Base-by-base conservation (phyloP, 2,329 filamentous ascomycete genomes). In the Verticillium zaregamsianum region DNA sequence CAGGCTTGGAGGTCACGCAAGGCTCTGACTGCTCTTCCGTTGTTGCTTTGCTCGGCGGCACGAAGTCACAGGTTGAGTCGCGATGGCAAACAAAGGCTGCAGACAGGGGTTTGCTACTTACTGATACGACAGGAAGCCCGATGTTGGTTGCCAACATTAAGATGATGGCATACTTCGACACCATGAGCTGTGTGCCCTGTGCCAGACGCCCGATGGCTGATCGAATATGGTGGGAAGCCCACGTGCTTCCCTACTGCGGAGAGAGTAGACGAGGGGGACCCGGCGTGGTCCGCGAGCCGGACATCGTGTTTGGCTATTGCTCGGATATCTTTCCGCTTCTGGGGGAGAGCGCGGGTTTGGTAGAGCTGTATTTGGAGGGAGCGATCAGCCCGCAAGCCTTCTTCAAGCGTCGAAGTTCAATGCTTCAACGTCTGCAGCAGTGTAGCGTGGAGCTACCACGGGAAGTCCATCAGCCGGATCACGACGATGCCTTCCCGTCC, bases 81-180 rank as follows among this genome's bases (percentile, higher is more conserved):
- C 31, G 57, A n/a, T 17, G 4, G 14, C 20, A 20, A 15, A 35
- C 35, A 15, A 39, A 23, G 56, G 15, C 17, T 28, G 4, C 20
- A 7, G 35, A 15, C 11, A 7, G n/a, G n/a, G 12, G 2, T 20
- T 12, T 23, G 28, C 12, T 25, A 15, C 15, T 8, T 5, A 33
- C 25, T 14, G 17, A 15, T 3, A 28, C 35, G 33, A 31, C 3
- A 28, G 37, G 9, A 62, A 64, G 54, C 37, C 15, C 37, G 14
- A 40, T 40, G 14, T 17, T 40, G 37, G 15, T 20, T 40, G 15
- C 37, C 37, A 40, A 40, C 17, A 33, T 61, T 6, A 62, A 59
- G 17, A 60, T 64, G 55, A 55, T 62, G 55, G 63, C 63, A n/a
- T 62, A 62, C 23, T 59, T 62, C 40, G 61, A 64, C 35, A 12